phyloP scores from a whole-genome alignment of 345 rosid genomes.

The Citrus australasica region DNA sequence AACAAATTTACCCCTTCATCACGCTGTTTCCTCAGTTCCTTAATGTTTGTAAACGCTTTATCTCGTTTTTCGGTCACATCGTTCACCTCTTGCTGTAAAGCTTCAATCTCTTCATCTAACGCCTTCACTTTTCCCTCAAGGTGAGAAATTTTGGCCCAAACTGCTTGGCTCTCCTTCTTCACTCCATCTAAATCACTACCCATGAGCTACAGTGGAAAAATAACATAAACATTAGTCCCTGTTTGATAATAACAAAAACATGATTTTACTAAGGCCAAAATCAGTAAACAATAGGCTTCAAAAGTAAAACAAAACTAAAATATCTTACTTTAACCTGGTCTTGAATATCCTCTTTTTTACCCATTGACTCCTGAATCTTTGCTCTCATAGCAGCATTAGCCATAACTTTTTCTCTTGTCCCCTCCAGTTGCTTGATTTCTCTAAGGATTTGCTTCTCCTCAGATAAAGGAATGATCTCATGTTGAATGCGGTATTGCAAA shows the following conservation, averaged over 20 bases:
- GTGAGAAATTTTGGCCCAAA: conserved; percentile 50
- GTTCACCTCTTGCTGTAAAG: conserved; percentile 53
- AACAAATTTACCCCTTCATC: conserved; percentile 60
- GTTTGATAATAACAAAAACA: not conserved
- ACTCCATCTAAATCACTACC: conserved; percentile 87
- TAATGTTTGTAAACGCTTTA: conserved; percentile 48
- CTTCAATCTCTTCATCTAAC: conserved; percentile 49
- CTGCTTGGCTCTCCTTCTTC: conserved; percentile 77
- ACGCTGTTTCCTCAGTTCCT: conserved; percentile 57
- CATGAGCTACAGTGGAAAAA: conserved; percentile 54
- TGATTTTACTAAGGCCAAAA: not conserved
- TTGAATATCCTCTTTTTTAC: conserved; percentile 79
- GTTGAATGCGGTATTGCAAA: conserved; percentile 79
- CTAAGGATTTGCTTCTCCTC: conserved; percentile 93
- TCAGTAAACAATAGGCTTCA: not conserved
- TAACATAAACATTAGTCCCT: not conserved
- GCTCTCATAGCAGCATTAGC: conserved; percentile 78
- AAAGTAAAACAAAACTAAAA: not conserved
- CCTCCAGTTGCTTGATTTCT: conserved; percentile 90
- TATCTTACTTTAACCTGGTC: conserved; percentile 90
- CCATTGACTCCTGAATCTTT: conserved; percentile 83
- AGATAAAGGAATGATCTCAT: conserved; percentile 79
- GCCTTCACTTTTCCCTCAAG: conserved; percentile 54
- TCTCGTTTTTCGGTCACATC: conserved; percentile 55
- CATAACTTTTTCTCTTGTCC: conserved; percentile 87